A percentile compares a stretch with the other conserved stretches of the same genome.
These are phyloP conservation scores for Chaetomiaceae sp. DNA, from an alignment of 2,329 filamentous ascomycete species.

Conservation along the genomic window DNA sequence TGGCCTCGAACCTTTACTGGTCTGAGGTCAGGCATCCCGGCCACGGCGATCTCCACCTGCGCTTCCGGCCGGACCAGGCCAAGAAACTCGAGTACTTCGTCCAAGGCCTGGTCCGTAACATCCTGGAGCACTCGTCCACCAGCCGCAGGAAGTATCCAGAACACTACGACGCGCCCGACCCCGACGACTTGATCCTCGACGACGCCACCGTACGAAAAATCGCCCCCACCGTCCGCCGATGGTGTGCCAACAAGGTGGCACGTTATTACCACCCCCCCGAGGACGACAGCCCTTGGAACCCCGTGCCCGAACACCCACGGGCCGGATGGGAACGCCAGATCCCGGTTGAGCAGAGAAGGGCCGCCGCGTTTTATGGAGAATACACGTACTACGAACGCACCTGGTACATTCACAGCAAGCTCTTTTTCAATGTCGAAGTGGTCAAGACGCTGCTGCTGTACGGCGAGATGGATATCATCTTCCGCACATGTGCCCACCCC, in stretches of 20 bases:
- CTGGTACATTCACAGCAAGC: conserved; percentile 6
- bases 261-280: too few relatives aligned
- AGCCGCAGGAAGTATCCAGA: conserved; percentile 2
- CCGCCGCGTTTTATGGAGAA: conserved; percentile 14
- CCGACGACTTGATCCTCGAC: conserved; percentile 4
- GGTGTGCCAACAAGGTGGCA: neutral
- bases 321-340: too few relatives aligned
- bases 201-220: conserved; percentile 1
- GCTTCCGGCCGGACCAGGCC: neutral
- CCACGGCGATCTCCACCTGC: conserved; percentile 3
- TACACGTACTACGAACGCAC: conserved; percentile 20
- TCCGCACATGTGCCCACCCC: conserved; percentile 19
- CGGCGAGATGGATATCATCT: conserved; percentile 25
- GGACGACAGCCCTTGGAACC: too few relatives aligned
- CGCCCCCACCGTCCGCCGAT: conserved; percentile 1
- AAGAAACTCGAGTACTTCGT: conserved; percentile 1
- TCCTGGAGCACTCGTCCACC: neutral
- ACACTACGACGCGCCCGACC: neutral
- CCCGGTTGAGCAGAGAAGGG: conserved; percentile 18
- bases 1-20: conserved; percentile 5
- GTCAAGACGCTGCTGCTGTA: conserved; percentile 25
- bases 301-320: too few relatives aligned
- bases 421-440: conserved; percentile 23
- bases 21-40: neutral
- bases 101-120: neutral